Evolutionary conservation across 2,329 filamentous ascomycete genomes (phyloP).

Genomic region (Dichotomopilus funicola): DNA sequence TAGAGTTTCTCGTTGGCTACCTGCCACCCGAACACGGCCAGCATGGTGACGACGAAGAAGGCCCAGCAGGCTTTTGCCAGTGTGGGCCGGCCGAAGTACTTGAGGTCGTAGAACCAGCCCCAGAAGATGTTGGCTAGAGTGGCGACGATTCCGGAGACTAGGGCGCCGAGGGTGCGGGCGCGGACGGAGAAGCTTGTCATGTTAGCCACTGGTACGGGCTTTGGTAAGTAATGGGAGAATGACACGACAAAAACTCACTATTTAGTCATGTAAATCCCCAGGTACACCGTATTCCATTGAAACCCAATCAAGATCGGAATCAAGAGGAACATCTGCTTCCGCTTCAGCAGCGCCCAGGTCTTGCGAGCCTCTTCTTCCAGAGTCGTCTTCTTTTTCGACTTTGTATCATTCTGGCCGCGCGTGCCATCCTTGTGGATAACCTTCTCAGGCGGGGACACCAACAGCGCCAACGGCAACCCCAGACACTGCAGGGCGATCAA

Average conservation of each 20-base stretch:
- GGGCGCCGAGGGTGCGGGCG: slow-evolving; percentile 38
- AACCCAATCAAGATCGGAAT: slow-evolving; percentile 44
- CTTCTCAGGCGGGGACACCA: slow-evolving; percentile 40
- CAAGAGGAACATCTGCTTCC: slow-evolving; percentile 41
- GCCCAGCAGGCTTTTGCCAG: slow-evolving; percentile 39
- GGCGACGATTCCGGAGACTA: slow-evolving; percentile 41
- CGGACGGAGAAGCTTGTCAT: slow-evolving; percentile 38
- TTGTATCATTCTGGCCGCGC: slow-evolving; percentile 21
- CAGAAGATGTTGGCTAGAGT: slow-evolving; percentile 41
- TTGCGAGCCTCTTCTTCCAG: slow-evolving; percentile 33
- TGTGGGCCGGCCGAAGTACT: slow-evolving; percentile 34
- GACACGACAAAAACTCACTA: slow-evolving; percentile 26
- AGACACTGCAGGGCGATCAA: slow-evolving; percentile 40
- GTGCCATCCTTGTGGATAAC: slow-evolving; percentile 35
- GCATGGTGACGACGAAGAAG: slow-evolving; percentile 37
- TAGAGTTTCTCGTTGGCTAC: slow-evolving; percentile 43
- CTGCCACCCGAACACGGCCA: slow-evolving; percentile 41
- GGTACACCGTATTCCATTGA: slow-evolving; percentile 45
- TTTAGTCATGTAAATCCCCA: slow-evolving; percentile 45
- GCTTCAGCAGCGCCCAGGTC: slow-evolving; percentile 34
- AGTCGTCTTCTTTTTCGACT: slow-evolving; percentile 31
- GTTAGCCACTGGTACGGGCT: neutral
- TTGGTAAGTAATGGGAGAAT: neutral
- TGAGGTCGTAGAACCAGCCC: slow-evolving; percentile 44
- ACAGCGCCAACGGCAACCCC: slow-evolving; percentile 38